Conservation (phyloP, 2,329 filamentous ascomycete genomes). For the Aschersonia sp. region DNA sequence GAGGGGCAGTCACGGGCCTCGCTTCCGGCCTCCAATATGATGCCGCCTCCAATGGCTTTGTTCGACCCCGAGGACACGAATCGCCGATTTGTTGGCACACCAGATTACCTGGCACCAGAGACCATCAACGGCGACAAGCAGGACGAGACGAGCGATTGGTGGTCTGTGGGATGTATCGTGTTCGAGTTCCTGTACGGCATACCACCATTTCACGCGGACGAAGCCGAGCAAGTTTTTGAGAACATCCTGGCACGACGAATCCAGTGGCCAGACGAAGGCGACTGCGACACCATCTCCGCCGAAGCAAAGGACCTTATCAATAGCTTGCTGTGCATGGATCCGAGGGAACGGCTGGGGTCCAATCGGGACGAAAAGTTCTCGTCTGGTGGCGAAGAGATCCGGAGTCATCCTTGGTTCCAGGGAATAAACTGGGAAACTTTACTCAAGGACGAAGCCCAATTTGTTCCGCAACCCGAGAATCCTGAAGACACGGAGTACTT, state of each 20-base stretch:
- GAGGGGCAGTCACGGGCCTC: constrained; percentile 19
- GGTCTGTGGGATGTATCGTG: constrained; percentile 96
- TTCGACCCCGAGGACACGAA: constrained; percentile 93
- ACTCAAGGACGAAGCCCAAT: constrained; percentile 90
- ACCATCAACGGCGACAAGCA: constrained; percentile 92
- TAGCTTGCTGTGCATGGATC: constrained; percentile 73
- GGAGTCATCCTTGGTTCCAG: constrained; percentile 76
- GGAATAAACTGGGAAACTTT: constrained; percentile 81
- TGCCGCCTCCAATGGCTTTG: constrained; percentile 84
- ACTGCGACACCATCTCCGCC: constrained; percentile 58
- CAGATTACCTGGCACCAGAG: constrained; percentile 92
- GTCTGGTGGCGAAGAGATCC: constrained; percentile 82
- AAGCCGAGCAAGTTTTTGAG: constrained; percentile 89
- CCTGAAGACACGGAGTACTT: constrained; percentile 98
- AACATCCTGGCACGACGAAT: constrained; percentile 87
- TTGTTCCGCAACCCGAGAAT: constrained; percentile 83
- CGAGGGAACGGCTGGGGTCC: constrained; percentile 66
- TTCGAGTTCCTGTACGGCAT: constrained; percentile 93
- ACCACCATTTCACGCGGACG: constrained; percentile 82
- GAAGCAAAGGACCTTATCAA: constrained; percentile 95
- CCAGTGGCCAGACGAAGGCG: constrained; percentile 77
- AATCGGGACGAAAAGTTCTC: constrained; percentile 72
- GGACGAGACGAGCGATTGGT: constrained; percentile 98
- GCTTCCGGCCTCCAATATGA: constrained; percentile 46
- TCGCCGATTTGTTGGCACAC: constrained; percentile 87